Conservation (phyloP, 805 yeast genomes). For the Wickerhamiella cacticola region DNA sequence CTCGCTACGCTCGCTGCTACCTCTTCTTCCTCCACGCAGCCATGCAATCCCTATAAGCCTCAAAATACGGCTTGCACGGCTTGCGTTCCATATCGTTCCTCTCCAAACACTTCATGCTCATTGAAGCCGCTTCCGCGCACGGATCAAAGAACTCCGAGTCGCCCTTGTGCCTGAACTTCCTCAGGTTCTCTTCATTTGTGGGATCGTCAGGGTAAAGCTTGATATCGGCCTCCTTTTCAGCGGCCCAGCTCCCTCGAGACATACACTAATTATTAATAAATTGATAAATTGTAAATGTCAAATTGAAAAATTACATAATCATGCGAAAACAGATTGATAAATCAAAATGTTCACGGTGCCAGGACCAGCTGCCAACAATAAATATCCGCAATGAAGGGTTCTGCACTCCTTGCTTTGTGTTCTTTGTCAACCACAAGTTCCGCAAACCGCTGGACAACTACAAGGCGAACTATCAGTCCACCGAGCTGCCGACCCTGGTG, state of each 20-base stretch:
- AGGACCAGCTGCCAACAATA: conserved; percentile 26
- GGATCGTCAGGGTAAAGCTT: conserved; percentile 86
- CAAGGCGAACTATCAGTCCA: conserved; percentile 49
- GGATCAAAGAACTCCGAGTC: conserved; percentile 86
- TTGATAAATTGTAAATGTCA: too few species aligned
- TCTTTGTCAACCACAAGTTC: conserved; percentile 68
- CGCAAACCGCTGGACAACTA: conserved; percentile 69
- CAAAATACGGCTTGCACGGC: conserved; percentile 68
- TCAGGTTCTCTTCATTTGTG: conserved; percentile 53
- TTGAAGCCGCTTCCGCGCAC: conserved; percentile 76
- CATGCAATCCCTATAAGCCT: conserved; percentile 87
- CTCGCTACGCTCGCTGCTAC: not conserved
- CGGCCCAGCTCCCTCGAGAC: not conserved
- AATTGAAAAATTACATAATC: too few species aligned
- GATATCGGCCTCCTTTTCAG: conserved; percentile 39
- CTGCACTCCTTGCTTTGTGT: conserved; percentile 53
- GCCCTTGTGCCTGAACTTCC: conserved; percentile 57
- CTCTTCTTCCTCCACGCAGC: conserved; percentile 43
- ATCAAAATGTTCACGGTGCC: conserved; percentile 12
- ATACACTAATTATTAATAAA: too few species aligned
- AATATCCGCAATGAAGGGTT: conserved; percentile 51
- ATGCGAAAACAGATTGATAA: conserved; percentile 7
- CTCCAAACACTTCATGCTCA: conserved; percentile 77
- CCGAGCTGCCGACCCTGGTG: conserved; percentile 36
- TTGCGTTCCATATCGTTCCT: conserved; percentile 59